Evolutionary conservation across 1,139 yeast species (phyloP), one percentile per base, ranked within the genome.

Genomic region (Geotrichum siamense): DNA sequence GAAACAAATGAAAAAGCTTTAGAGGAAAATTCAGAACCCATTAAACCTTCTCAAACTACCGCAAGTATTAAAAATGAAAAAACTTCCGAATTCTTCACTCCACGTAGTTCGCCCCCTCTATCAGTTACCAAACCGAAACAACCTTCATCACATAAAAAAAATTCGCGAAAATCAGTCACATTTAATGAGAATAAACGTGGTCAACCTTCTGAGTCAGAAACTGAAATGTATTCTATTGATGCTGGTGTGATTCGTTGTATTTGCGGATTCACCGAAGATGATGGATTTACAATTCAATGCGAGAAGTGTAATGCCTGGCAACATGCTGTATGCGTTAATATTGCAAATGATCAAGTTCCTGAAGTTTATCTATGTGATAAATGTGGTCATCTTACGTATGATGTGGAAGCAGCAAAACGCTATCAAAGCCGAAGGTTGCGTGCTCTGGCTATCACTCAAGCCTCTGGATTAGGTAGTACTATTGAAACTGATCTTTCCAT

Each of bases 261-360:
- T 3, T 89, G 98, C 68, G 89, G 80, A 0, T 78, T 73, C 52
- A 86, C 80, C 47, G 95, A 89, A 52, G 97, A 89, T 62, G 97
- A 89, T 59, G 96, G 96, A 1, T 86, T 85, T 61, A 87, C 96
- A 1, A 83, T 89, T 49, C 96, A 87, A 62, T 89, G 97, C 66
- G 96, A 87, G 60, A 73, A 77, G 38, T 89, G 97, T 62, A 81
- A 76, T 62, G 76, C 95, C 51, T 89, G 96, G 96, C 96, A 87
- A 60, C 97, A 89, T 65, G 89, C 94, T 37, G 71, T 77, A 20
- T 89, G 97, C 64, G 86, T 85, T 76, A 84, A 83, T 6, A 84
- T 82, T 52, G 71, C 70, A 42, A 75, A 81, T 39, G 79, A 75
- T 48, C 79, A 81, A 47, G 93, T 81, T 0, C 96, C 96, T 0